phyloP scores from a whole-genome alignment of 2,329 filamentous ascomycete genomes.

The Venturia oleaginea region DNA sequence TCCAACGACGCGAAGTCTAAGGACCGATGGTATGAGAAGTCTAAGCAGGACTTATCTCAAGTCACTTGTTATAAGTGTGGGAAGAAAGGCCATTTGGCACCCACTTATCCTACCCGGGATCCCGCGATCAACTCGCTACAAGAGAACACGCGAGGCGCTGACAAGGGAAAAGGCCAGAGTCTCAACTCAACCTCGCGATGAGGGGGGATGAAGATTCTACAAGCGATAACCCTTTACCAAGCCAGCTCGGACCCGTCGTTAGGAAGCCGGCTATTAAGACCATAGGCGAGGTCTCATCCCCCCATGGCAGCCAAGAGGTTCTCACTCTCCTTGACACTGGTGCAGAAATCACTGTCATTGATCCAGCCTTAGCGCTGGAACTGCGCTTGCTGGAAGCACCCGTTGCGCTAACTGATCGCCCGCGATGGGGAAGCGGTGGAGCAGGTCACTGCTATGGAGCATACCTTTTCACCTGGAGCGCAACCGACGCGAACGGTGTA shows the following conservation, averaged over 20 bases:
- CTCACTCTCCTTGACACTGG: background rate
- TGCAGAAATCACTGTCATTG: background rate
- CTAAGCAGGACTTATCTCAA: no score
- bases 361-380: background rate
- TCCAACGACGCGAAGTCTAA: no score
- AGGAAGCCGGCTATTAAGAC: background rate
- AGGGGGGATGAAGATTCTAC: no score
- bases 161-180: no score
- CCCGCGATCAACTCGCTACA: no score
- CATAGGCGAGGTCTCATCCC: background rate
- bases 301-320: background rate
- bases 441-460: background rate
- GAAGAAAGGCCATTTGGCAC: no score
- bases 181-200: no score
- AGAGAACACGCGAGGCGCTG: no score
- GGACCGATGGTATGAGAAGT: no score
- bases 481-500: background rate
- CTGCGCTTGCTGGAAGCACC: background rate
- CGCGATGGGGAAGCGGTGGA: background rate
- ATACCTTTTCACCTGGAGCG: background rate
- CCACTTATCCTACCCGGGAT: no score
- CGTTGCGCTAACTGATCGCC: background rate
- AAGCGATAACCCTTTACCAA: no score
- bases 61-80: no score
- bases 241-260: background rate